Percentiles rank a stretch among this genome's conserved stretches.
Conservation (phyloP, 148 eudicot species). For the Silene conica region DNA sequence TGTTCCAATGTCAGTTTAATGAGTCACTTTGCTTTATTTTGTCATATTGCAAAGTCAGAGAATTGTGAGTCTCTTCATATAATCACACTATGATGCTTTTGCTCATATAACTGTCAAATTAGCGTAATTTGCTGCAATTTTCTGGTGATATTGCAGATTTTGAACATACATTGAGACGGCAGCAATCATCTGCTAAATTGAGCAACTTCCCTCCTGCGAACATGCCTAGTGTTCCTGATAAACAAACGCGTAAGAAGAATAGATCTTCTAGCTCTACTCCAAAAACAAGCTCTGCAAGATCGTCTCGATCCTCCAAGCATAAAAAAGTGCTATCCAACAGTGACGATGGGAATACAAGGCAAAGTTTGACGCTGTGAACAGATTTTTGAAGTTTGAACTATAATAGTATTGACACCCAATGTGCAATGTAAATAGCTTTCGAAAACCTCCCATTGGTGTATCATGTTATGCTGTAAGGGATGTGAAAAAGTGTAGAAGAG, state of each 20-base stretch:
- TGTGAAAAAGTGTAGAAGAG: slow-evolving; percentile 9
- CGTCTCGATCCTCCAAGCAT: slow-evolving; percentile 45
- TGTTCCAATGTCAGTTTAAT: too few relatives aligned
- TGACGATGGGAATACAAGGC: slow-evolving; percentile 15
- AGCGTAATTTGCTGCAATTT: slow-evolving; percentile 1
- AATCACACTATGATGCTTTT: neutral
- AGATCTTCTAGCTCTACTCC: slow-evolving; percentile 49
- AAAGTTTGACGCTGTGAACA: slow-evolving; percentile 16
- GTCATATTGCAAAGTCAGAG: neutral
- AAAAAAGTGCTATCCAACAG: slow-evolving; percentile 27
- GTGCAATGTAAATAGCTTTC: slow-evolving; percentile 30
- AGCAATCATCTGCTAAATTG: slow-evolving; percentile 31
- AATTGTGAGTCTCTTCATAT: neutral
- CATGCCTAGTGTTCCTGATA: slow-evolving; percentile 38
- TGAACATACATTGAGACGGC: slow-evolving; percentile 35
- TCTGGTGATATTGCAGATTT: slow-evolving; percentile 36
- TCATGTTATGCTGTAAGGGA: slow-evolving; percentile 3
- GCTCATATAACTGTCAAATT: neutral
- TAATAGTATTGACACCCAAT: slow-evolving; percentile 5
- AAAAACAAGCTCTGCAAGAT: slow-evolving; percentile 36
- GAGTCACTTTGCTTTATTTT: neutral
- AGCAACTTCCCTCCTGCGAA: slow-evolving; percentile 38
- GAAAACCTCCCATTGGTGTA: neutral
- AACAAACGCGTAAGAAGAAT: slow-evolving; percentile 50
- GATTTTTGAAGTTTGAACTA: neutral